Base-by-base conservation (phyloP, 257 asterid genomes). In the Verbascum thapsus region DNA sequence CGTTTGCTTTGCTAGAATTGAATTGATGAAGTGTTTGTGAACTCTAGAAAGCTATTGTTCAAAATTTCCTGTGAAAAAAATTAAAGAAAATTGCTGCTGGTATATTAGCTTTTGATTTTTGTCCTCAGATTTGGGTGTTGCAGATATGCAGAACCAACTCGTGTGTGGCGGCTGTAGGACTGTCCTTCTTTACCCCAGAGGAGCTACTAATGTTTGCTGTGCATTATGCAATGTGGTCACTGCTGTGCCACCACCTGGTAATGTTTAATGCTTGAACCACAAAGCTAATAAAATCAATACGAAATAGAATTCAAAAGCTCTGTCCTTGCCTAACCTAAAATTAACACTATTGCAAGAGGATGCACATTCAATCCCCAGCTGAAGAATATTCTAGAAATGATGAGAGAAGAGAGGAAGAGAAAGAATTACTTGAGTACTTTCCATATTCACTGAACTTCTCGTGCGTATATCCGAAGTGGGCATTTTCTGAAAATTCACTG, bases 91-190 rank as follows among this genome's bases (percentile, higher is more conserved):
- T 40, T 49, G 13, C 17, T 7, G 7, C 10, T 62, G 65, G 1
- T 30, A 30, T 52, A 22, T 50, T 57, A 32, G 9, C 8, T 7
- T 23, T 63, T 19, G 13, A 17, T 48, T 40, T 48, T 58, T n/a
- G 26, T 45, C 35, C 51, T 20, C 47, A 50, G 49, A n/a, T 38
- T 68, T 18, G 66, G 64, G 6, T 30, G 47, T 44, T 16, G 48
- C 70, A 85, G 90, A 71, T 66, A 91, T 91, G 96, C 96, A 86
- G 91, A 83, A 72, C 75, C 96, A 89, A 66, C 68, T 91, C 52
- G 83, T 88, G 66, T 91, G 98, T 78, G 72, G 69, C 57, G 96
- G 98, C 70, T 91, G 98, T 66, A 80, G 96, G 77, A 88, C 81
- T 57, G 68, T 83, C 47, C 94, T 91, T 69, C 78, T 86, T 59